phyloP scores from a whole-genome alignment of 2,329 filamentous ascomycete genomes.

The Cercospora sojina region DNA sequence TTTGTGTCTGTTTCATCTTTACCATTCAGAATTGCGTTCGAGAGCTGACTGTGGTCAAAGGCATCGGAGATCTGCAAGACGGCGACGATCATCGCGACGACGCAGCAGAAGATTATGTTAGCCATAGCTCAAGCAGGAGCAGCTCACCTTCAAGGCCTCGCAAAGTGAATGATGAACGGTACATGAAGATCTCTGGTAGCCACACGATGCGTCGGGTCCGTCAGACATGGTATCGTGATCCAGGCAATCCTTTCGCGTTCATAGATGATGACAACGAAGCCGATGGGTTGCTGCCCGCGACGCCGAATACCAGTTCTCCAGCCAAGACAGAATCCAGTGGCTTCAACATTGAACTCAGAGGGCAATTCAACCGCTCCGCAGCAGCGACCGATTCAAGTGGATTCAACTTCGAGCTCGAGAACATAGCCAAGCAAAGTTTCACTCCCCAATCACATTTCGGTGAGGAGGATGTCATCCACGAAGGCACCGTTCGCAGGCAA shows the following conservation, averaged over 20 bases:
- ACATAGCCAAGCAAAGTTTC: neutral
- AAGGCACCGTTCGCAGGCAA: neutral
- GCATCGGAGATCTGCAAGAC: neutral
- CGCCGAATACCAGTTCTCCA: slow-evolving; percentile 1
- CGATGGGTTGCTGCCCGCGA: neutral
- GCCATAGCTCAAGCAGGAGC: slow-evolving; percentile 4
- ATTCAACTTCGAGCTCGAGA: slow-evolving; percentile 6
- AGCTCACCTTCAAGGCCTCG: slow-evolving; percentile 13
- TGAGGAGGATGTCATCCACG: neutral
- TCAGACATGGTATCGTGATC: slow-evolving; percentile 31
- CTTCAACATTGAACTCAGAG: slow-evolving; percentile 1
- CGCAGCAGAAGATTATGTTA: neutral
- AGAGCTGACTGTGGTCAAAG: neutral
- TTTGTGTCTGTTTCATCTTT: neutral
- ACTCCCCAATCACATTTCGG: neutral
- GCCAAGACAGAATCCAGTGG: slow-evolving; percentile 8
- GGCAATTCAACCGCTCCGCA: neutral
- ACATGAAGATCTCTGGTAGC: slow-evolving; percentile 21
- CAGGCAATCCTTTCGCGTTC: slow-evolving; percentile 31
- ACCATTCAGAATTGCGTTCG: neutral
- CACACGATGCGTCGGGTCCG: slow-evolving; percentile 25
- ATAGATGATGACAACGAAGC: neutral
- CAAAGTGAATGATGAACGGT: slow-evolving; percentile 23
- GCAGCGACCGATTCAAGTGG: slow-evolving; percentile 2
- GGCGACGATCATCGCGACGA: neutral